Evolutionary conservation across 257 asterid genomes (phyloP), one percentile per base, ranked within the genome.

Genomic region (Nyctanthes arbortristis): DNA sequence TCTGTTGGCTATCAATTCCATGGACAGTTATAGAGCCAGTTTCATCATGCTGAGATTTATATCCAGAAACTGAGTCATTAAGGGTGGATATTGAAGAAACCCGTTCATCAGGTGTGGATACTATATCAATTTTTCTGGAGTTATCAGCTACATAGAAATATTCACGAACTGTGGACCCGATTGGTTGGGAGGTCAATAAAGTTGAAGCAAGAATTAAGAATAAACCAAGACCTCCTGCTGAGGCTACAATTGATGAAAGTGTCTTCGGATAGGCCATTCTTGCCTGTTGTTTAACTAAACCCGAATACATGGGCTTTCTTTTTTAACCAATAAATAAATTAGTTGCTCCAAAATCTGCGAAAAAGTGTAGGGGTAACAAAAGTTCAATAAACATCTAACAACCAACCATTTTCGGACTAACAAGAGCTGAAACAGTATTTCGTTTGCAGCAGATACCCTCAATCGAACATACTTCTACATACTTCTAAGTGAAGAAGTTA

Each of bases 171-270:
- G 89, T 77, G 7, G 84, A 61, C 40, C 92, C 94, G 61, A 85
- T 63, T 33, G 93, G 96, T 29, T 83, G 89, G 0, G 92, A 80
- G 40, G 88, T 80, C 80, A 92, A 76, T 61, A 84, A 33, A 13
- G 97, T 81, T 18, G 98, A 92, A 65, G 93, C 91, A 67, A 92
- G 81, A 69, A 88, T 66, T 63, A 92, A 77, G 75, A 90, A 88
- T 56, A 88, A 27, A 55, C 95, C 93, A 66, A 92, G 83, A 36
- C 90, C 90, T 47, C 95, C 96, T 25, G 80, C 86, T 47, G 83
- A 83, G 73, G 87, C 89, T 65, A 82, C 71, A 32, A 84, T 88
- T 0, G 96, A 79, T 9, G 79, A 68, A 59, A 85, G 81, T 18
- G 87, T 74, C 80, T 82, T 88, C 6, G 96, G 96, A 55, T 86